These are phyloP conservation scores for Thymus quinquecostatus DNA, from an alignment of 257 asterid species.

Conservation along the genomic window DNA sequence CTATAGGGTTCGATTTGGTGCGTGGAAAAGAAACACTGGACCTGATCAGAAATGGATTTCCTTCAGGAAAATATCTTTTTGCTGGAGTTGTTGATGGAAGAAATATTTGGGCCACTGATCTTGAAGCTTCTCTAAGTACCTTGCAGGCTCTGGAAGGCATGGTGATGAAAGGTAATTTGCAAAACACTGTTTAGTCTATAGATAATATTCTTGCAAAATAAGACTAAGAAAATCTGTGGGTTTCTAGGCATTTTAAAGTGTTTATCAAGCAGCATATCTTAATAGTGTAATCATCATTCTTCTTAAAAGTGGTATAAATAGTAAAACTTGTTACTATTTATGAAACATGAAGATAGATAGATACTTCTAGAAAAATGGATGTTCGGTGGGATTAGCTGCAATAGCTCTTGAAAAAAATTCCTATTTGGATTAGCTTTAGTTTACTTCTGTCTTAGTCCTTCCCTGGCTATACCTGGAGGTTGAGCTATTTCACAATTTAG, in stretches of 20 bases:
- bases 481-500: no score
- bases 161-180: constrained; percentile 65
- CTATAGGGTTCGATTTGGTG: constrained; percentile 73
- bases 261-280: constrained; percentile 6
- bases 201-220: not conserved
- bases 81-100: constrained; percentile 94
- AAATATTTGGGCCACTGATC: constrained; percentile 90
- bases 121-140: constrained; percentile 62
- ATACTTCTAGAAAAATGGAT: not conserved
- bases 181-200: not conserved
- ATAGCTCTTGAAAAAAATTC: no score
- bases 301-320: not conserved
- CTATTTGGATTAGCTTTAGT: no score
- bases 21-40: constrained; percentile 73
- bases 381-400: no score
- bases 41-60: constrained; percentile 68
- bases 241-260: constrained; percentile 3
- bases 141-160: constrained; percentile 59
- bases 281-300: not conserved
- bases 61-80: constrained; percentile 65
- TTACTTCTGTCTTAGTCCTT: no score
- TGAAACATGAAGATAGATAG: not conserved
- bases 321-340: not conserved
- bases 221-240: not conserved
- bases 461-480: no score